Base-by-base conservation (phyloP, 1,284 basidiomycete species). In the Schizophyllum amplum region DNA sequence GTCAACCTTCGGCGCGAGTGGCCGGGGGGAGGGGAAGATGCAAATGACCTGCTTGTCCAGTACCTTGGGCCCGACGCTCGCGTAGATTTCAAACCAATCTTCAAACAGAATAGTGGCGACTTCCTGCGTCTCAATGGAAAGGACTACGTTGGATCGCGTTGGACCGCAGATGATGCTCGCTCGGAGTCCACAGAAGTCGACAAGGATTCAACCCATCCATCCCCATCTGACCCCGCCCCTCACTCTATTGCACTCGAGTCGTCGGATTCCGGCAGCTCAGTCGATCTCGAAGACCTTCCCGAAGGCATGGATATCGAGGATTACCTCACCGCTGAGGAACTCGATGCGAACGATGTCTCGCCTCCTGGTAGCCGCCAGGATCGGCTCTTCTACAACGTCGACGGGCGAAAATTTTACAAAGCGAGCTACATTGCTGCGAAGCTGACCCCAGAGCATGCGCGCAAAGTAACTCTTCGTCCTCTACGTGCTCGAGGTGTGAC, bases 1-100 rank as follows among this genome's bases (percentile, higher is more conserved):
- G 66, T 69, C 7, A 56, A 67, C 52, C 51, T 71, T 6, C 46
- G 52, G 17, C 21, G 46, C 13, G 58, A 60, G 55, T 71, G 61
- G 52, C 11, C 52, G 1, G 20, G 20, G 15, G 66, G 67, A 4
- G 21, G 54, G 23, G 25, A 60, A 2, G 57, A 55, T 50, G 65
- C 67, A 11, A 61, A 61, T 47, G 22, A 60, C 5, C 4, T 65
- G 3, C 49, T 68, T 6, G 33, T 13, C 20, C 53, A 63, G 23
- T 51, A 61, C 9, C 63, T 63, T 59, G 60, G 61, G 13, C 11
- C 23, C 2, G 26, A 24, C 13, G 46, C 24, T 22, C 4, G 24
- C 26, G 55, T 57, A 47, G 56, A 66, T 48, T 64, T 60, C 53
- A 54, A 54, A 26, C 23, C 48, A 21, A 15, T 57, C n/a, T 65